phyloP scores from a whole-genome alignment of 768 basidiomycete species.

The Termitomyces sp. region DNA sequence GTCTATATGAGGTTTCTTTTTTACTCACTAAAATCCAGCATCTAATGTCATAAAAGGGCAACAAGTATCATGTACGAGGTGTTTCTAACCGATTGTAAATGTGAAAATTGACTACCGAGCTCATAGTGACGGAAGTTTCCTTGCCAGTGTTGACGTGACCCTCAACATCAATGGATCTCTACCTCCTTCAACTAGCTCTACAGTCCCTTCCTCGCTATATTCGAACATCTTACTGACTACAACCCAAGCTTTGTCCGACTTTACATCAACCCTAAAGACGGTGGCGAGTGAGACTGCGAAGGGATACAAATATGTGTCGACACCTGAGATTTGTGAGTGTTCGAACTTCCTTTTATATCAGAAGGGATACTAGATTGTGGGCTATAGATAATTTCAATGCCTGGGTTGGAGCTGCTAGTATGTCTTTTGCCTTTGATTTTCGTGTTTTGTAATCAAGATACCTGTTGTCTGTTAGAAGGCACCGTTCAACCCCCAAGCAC shows the following conservation, averaged over 20 bases:
- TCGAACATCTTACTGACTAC: neutral
- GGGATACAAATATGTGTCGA: constrained; percentile 35
- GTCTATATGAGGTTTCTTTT: neutral
- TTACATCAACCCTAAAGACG: constrained; percentile 19
- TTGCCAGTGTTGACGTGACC: neutral
- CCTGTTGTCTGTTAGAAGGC: neutral
- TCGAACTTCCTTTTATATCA: constrained; percentile 10
- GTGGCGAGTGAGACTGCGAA: constrained; percentile 44
- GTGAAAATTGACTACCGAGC: neutral
- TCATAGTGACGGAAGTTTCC: neutral
- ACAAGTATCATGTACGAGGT: neutral
- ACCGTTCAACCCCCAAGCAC: constrained; percentile 2
- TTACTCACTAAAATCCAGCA: neutral
- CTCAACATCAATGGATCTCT: neutral
- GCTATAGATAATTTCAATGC: constrained; percentile 58
- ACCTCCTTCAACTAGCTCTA: neutral
- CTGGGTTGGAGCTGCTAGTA: constrained; percentile 47
- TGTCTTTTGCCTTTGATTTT: constrained; percentile 3
- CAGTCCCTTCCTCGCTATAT: neutral
- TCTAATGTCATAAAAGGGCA: neutral
- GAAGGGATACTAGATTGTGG: neutral
- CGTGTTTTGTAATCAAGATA: neutral
- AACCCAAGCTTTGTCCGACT: neutral
- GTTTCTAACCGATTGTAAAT: neutral
- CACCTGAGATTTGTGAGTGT: constrained; percentile 30